Evolutionary conservation across 768 basidiomycete genomes (phyloP).

Genomic region (Suillus discolor): DNA sequence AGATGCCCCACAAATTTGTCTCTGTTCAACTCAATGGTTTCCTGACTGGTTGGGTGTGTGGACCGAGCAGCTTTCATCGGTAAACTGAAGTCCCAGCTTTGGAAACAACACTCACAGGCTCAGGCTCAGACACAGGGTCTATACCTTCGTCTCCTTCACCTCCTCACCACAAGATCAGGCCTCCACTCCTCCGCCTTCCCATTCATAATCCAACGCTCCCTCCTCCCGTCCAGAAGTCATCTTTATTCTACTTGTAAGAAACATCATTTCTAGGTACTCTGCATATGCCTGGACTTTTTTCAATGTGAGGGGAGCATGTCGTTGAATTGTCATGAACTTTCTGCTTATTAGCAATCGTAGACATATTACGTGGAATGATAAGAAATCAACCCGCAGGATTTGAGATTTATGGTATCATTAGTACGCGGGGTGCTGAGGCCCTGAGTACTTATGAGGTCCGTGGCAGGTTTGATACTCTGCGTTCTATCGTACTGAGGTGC

Average conservation of each 20-base stretch:
- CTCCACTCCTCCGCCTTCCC: neutral
- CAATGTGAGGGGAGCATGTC: no score
- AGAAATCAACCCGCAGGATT: neutral
- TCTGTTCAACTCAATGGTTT: no score
- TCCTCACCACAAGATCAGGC: neutral
- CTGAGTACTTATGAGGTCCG: neutral
- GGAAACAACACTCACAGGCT: neutral
- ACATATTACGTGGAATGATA: no score
- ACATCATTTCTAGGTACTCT: no score
- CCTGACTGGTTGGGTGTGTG: no score
- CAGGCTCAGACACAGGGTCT: neutral
- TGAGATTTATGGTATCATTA: neutral
- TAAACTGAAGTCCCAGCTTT: no score
- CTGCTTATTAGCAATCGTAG: no score
- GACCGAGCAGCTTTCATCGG: no score
- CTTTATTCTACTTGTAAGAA: no score
- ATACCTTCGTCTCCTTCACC: neutral
- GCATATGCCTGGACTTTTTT: no score
- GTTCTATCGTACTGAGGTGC: neutral
- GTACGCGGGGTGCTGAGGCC: neutral
- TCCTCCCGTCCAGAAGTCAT: conserved; percentile 22
- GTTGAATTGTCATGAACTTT: no score
- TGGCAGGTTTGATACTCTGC: neutral
- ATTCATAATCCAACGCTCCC: conserved; percentile 26
- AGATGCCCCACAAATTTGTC: no score